These are phyloP conservation scores for Phytophthora colocasiae DNA, from an alignment of 352 stramenopile species.

Conservation along the genomic window DNA sequence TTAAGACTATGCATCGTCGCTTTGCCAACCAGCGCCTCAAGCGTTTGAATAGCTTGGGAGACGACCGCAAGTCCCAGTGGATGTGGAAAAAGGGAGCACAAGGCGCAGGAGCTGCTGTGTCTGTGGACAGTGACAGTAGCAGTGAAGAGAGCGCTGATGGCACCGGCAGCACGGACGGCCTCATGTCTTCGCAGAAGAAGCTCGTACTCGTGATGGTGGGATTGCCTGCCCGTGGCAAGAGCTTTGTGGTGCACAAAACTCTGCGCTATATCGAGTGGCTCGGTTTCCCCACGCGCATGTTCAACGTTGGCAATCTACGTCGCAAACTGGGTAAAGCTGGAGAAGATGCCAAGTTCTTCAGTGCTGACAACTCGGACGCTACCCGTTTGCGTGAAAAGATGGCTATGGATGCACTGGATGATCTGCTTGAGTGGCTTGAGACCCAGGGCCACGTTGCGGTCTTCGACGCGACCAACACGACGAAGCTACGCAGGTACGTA, in stretches of 20 bases:
- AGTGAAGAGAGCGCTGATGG: constrained; percentile 42
- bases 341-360: constrained; percentile 92
- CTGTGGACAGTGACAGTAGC: constrained; percentile 44
- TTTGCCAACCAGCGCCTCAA: constrained; percentile 80
- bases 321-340: constrained; percentile 77
- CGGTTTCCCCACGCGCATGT: constrained; percentile 91
- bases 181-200: constrained; percentile 86
- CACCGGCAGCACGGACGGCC: constrained; percentile 42
- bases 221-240: constrained; percentile 95
- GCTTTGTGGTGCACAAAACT: constrained; percentile 95
- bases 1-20: constrained; percentile 76
- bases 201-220: constrained; percentile 95
- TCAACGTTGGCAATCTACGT: constrained; percentile 96
- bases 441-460: constrained; percentile 91
- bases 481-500: constrained; percentile 65
- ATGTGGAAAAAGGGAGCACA: constrained; percentile 67
- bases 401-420: constrained; percentile 85
- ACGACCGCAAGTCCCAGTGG: constrained; percentile 75
- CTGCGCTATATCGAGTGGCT: constrained; percentile 94
- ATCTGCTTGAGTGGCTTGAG: constrained; percentile 94
- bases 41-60: constrained; percentile 67
- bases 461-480: constrained; percentile 97
- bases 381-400: constrained; percentile 89
- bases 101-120: constrained; percentile 3
- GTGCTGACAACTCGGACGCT: constrained; percentile 86